These are phyloP conservation scores for Tremellales sp. DNA, from an alignment of 1,284 basidiomycete genomes.

Conservation along the genomic window DNA sequence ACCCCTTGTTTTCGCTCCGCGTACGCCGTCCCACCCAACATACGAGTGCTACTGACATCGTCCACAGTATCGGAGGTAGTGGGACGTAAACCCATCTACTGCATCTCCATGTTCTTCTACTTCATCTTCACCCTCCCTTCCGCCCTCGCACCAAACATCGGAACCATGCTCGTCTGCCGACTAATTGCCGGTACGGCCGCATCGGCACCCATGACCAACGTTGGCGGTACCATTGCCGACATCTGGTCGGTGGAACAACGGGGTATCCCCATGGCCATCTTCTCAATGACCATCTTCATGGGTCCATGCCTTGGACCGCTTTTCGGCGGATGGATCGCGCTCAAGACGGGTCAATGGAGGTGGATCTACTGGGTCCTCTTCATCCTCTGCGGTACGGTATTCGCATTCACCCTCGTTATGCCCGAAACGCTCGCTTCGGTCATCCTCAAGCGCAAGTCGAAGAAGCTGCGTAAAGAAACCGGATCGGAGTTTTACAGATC, in stretches of 20 bases:
- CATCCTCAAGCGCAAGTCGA: constrained; percentile 42
- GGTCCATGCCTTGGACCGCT: constrained; percentile 50
- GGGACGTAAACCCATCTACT: constrained; percentile 47
- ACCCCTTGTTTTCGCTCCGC: constrained; percentile 47
- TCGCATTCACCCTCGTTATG: constrained; percentile 34
- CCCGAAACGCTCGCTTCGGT: constrained; percentile 49
- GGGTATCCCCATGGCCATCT: constrained; percentile 50
- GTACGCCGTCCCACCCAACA: constrained; percentile 13
- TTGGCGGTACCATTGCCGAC: constrained; percentile 51
- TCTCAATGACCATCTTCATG: constrained; percentile 42
- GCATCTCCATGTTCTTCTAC: constrained; percentile 48
- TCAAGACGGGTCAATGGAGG: constrained; percentile 42
- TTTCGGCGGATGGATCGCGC: constrained; percentile 45
- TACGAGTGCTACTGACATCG: constrained; percentile 1
- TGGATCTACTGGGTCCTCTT: constrained; percentile 52
- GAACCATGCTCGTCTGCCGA: constrained; percentile 51
- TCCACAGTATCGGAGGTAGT: constrained; percentile 40
- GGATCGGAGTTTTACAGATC: too few relatives aligned
- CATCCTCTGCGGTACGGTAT: constrained; percentile 41
- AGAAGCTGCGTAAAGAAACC: constrained; percentile 42
- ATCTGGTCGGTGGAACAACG: constrained; percentile 49
- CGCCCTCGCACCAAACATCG: constrained; percentile 49
- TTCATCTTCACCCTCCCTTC: constrained; percentile 51
- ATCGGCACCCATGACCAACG: constrained; percentile 52
- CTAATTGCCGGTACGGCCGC: constrained; percentile 47